Conservation (phyloP, 345 rosid species). For the Corchorus olitorius region DNA sequence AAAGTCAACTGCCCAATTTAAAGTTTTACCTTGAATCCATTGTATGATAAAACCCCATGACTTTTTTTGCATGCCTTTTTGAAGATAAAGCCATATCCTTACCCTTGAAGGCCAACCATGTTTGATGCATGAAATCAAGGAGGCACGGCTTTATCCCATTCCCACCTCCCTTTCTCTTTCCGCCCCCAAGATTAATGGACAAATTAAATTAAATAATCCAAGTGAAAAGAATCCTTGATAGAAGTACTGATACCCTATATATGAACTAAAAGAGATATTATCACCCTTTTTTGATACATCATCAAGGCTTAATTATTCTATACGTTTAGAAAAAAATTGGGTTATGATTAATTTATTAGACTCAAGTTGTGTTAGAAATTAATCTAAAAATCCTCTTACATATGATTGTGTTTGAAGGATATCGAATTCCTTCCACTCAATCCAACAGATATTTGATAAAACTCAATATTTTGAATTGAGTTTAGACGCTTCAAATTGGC, state of each 20-base stretch:
- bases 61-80: not conserved
- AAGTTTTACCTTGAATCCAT: not conserved
- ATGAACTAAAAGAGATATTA: not conserved
- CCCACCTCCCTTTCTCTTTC: not conserved
- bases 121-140: conserved; percentile 1
- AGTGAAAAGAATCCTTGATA: not conserved
- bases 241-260: not conserved
- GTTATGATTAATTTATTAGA: too few relatives aligned
- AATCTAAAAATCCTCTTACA: too few relatives aligned
- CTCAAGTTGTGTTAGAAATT: too few relatives aligned
- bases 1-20: not conserved
- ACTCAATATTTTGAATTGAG: too few relatives aligned
- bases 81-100: not conserved
- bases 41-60: not conserved
- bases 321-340: too few relatives aligned
- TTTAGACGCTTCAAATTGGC: too few relatives aligned
- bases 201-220: not conserved
- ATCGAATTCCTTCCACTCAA: too few relatives aligned
- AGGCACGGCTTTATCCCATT: not conserved
- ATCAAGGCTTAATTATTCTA: not conserved
- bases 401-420: too few relatives aligned
- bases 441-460: too few relatives aligned
- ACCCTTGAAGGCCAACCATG: not conserved
- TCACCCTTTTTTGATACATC: not conserved
- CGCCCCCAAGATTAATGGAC: not conserved